Conservation (phyloP, 2,329 filamentous ascomycete genomes). For the Talaromyces sp. region DNA sequence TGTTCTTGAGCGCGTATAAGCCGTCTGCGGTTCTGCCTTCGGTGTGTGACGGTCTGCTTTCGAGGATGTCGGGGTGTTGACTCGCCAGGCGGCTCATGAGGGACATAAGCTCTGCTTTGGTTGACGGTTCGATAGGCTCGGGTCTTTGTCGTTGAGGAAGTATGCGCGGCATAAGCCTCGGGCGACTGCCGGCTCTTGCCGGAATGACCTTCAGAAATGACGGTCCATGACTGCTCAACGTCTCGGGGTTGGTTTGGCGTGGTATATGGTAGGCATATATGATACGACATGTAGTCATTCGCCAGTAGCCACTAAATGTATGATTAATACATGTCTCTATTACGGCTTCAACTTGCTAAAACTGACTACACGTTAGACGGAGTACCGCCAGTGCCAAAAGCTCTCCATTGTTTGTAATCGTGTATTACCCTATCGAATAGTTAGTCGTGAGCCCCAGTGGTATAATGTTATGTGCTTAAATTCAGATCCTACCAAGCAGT, state of each 20-base stretch:
- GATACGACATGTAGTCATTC: slow-evolving; percentile 15
- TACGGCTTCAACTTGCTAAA: not conserved
- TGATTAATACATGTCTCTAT: not conserved
- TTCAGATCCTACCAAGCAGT: slow-evolving; percentile 7
- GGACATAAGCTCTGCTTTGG: not conserved
- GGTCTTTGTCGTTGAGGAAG: slow-evolving; percentile 15
- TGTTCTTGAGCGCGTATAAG: slow-evolving; percentile 14
- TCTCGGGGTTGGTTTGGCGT: slow-evolving; percentile 9
- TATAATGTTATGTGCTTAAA: not conserved
- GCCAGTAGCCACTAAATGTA: slow-evolving; percentile 15
- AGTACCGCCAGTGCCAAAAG: slow-evolving; percentile 16
- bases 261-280: slow-evolving; percentile 18
- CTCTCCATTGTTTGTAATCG: slow-evolving; percentile 19
- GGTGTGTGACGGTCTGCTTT: slow-evolving; percentile 6
- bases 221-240: slow-evolving; percentile 11
- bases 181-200: slow-evolving; percentile 6
- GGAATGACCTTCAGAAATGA: slow-evolving; percentile 10
- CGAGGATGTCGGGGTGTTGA: slow-evolving; percentile 10
- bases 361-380: slow-evolving; percentile 17
- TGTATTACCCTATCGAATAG: slow-evolving; percentile 7
- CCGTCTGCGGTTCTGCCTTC: slow-evolving; percentile 16
- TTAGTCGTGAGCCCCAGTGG: not conserved
- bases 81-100: slow-evolving; percentile 8
- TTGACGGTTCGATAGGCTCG: slow-evolving; percentile 12
- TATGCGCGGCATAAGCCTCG: slow-evolving; percentile 19